Percentiles rank a stretch among this genome's conserved stretches.
Conservation (phyloP, 805 yeast genomes). For the Ogataea populi-albae region DNA sequence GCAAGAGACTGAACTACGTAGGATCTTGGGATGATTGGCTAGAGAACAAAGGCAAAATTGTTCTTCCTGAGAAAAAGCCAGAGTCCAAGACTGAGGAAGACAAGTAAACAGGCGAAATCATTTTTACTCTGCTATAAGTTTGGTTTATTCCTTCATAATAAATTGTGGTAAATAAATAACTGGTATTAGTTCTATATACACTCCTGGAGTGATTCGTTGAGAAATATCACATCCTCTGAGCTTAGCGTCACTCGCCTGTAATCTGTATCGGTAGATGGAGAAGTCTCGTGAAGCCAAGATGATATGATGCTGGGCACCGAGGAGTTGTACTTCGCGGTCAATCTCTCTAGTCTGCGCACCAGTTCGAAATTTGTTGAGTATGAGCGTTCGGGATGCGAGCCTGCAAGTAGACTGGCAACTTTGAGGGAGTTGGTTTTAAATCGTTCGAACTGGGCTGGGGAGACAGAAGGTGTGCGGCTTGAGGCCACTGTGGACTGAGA, state of each 20-base stretch:
- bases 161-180: slow-evolving; percentile 5
- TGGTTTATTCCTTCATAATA: too few species aligned
- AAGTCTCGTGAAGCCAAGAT: slow-evolving; percentile 17
- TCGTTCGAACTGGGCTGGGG: slow-evolving; percentile 27
- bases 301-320: slow-evolving; percentile 24
- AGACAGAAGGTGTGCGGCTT: slow-evolving; percentile 7
- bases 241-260: slow-evolving; percentile 10
- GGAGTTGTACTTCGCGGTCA: slow-evolving; percentile 22
- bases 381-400: neutral
- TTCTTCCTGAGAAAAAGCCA: slow-evolving; percentile 10
- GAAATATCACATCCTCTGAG: slow-evolving; percentile 14
- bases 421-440: slow-evolving; percentile 16
- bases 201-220: slow-evolving; percentile 20
- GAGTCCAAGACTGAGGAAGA: slow-evolving; percentile 11
- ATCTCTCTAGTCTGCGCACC: slow-evolving; percentile 20
- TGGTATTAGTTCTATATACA: too few species aligned
- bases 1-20: slow-evolving; percentile 75
- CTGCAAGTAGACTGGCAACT: slow-evolving; percentile 14
- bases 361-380: slow-evolving; percentile 15
- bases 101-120: too few species aligned
- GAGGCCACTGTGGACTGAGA: slow-evolving; percentile 3
- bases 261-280: neutral
- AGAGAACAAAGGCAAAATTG: slow-evolving; percentile 37
- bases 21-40: slow-evolving; percentile 92
- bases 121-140: too few species aligned